Evolutionary conservation across 2,329 filamentous ascomycete species (phyloP).

Genomic region (Diplodia seriata): DNA sequence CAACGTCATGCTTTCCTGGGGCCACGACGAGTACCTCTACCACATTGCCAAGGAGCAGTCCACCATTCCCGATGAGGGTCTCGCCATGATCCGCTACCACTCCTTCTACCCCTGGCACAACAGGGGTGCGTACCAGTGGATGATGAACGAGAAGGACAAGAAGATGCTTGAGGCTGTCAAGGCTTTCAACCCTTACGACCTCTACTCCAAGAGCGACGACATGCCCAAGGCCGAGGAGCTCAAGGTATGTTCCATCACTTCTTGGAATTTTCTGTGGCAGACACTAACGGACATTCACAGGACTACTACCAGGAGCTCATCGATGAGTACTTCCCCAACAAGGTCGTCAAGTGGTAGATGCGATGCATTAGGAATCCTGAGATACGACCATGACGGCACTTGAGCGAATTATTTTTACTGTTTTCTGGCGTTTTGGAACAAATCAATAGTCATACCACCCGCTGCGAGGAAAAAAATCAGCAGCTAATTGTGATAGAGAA

Average conservation of each 20-base stretch:
- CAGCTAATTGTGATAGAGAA: conserved; percentile 27
- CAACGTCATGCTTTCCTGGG: conserved; percentile 90
- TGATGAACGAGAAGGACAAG: conserved; percentile 84
- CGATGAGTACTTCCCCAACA: conserved; percentile 74
- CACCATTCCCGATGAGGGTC: conserved; percentile 76
- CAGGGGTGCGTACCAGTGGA: conserved; percentile 77
- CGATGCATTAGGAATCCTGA: neutral
- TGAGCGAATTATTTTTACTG: conserved; percentile 13
- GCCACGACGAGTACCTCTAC: conserved; percentile 88
- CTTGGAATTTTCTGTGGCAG: neutral
- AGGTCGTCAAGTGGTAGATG: conserved; percentile 70
- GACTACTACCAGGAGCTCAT: conserved; percentile 78
- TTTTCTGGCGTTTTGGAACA: conserved; percentile 21
- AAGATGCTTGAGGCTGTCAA: conserved; percentile 80
- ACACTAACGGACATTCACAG: conserved; percentile 46
- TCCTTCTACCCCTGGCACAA: conserved; percentile 93
- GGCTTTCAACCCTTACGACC: conserved; percentile 89
- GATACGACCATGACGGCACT: conserved; percentile 5
- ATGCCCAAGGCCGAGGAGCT: conserved; percentile 77
- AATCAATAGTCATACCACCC: conserved; percentile 13
- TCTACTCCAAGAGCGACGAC: conserved; percentile 90
- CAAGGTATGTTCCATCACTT: conserved; percentile 60
- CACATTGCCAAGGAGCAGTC: conserved; percentile 84
- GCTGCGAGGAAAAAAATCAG: conserved; percentile 17
- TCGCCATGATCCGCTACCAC: conserved; percentile 94